A percentile compares a stretch with the other conserved stretches of the same genome.
phyloP scores from a whole-genome alignment of 208 protist species.

The Leishmania martiniquensis region DNA sequence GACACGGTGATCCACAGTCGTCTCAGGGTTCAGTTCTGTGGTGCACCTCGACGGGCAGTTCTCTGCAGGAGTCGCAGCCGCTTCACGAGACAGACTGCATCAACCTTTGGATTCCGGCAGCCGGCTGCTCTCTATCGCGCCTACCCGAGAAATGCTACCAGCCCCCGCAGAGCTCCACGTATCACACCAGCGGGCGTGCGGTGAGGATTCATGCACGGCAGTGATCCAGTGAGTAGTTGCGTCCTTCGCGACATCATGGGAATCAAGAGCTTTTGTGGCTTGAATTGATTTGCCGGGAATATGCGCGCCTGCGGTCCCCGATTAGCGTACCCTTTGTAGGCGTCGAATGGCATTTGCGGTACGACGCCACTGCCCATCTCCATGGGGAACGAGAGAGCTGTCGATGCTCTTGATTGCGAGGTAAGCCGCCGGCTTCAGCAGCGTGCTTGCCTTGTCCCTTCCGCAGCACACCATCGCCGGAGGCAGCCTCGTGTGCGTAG shows the following conservation, averaged over 20 bases:
- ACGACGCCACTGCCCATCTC: constrained; percentile 83
- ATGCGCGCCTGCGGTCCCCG: constrained; percentile 83
- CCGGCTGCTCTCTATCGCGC: constrained; percentile 65
- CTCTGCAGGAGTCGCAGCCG: constrained; percentile 86
- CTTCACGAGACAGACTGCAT: constrained; percentile 75
- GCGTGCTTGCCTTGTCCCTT: constrained; percentile 89
- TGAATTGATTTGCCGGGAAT: constrained; percentile 90
- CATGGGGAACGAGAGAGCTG: constrained; percentile 80
- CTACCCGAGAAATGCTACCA: constrained; percentile 85
- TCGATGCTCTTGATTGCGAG: constrained; percentile 63
- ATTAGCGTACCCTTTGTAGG: constrained; percentile 85
- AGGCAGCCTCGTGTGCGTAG: constrained; percentile 85
- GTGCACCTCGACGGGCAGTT: constrained; percentile 89
- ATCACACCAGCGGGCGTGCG: constrained; percentile 76
- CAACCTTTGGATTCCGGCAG: constrained; percentile 69
- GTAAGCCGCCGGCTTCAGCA: constrained; percentile 33
- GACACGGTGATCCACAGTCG: constrained; percentile 69
- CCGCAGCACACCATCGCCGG: constrained; percentile 35
- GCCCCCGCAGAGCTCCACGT: constrained; percentile 69
- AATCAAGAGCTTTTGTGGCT: constrained; percentile 70
- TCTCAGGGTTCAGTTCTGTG: constrained; percentile 92
- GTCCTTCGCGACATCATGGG: constrained; percentile 84
- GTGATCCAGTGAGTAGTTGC: constrained; percentile 91
- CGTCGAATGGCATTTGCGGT: constrained; percentile 93
- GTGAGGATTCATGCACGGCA: constrained; percentile 95